These are phyloP conservation scores for Saccharum spontaneum DNA, from an alignment of 176 grass and related monocot species.

Conservation along the genomic window DNA sequence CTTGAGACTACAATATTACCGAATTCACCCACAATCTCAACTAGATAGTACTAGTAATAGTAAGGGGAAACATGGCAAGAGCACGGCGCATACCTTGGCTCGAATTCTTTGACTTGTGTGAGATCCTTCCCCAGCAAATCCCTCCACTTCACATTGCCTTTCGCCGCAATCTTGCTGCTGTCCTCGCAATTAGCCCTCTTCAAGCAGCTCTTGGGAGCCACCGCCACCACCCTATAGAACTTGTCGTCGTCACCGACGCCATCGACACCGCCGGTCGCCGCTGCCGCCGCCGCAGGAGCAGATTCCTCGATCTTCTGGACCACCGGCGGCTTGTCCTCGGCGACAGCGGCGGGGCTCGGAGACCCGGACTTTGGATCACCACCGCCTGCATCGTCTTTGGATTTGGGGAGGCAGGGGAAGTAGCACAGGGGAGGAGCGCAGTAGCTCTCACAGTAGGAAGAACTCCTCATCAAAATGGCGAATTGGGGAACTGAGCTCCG, in stretches of 20 bases:
- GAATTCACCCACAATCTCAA: slow-evolving; percentile 21
- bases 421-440: slow-evolving; percentile 41
- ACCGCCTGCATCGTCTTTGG: slow-evolving; percentile 20
- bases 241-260: not conserved
- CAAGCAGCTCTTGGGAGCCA: slow-evolving; percentile 59
- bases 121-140: slow-evolving; percentile 75
- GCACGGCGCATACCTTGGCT: slow-evolving; percentile 41
- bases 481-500: slow-evolving; percentile 35
- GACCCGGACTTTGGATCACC: not conserved
- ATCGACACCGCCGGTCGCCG: no score
- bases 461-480: slow-evolving; percentile 63
- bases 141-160: slow-evolving; percentile 73
- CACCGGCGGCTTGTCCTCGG: slow-evolving; percentile 12
- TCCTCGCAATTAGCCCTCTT: slow-evolving; percentile 37
- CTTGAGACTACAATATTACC: not conserved
- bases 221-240: not conserved
- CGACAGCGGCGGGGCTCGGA: not conserved
- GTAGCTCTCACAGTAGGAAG: slow-evolving; percentile 39
- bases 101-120: slow-evolving; percentile 58
- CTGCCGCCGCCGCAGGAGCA: not conserved
- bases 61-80: not conserved
- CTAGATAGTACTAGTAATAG: not conserved
- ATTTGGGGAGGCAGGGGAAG: slow-evolving; percentile 29
- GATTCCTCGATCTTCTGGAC: slow-evolving; percentile 28
- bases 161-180: slow-evolving; percentile 28